Base-by-base conservation (phyloP, 768 basidiomycete genomes). In the Lactifluus pinguis region DNA sequence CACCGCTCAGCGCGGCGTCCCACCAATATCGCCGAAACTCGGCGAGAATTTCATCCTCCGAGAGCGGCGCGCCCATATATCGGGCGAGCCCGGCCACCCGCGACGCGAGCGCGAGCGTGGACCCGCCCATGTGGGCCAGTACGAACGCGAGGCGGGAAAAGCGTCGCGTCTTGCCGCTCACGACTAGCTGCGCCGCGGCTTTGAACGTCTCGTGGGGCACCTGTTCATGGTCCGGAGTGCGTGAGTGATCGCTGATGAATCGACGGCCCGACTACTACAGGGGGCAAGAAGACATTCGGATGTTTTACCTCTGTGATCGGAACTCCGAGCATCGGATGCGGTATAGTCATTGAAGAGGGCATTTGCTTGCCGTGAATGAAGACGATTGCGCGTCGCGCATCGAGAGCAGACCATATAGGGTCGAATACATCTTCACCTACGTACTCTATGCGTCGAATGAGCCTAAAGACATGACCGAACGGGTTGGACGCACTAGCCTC, bases 201-300 rank as follows among this genome's bases (percentile, higher is more conserved):
- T 89, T 89, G 76, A 83, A 89, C 0, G 88, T 91, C 71, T 90
- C 88, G 68, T 88, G 85, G 7, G 87, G 88, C 0, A 87, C 86
- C 87, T 89, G 57, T 57, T 47, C 21, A 11, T 42, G 4, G 8
- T 49, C 25, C 15, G 4, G 8, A 55, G 59, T 45, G 7, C 1
- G 30, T 42, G 44, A 10, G 32, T 48, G 52, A 25, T 61, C 64
- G 55, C 55, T 25, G 61, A 54, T 60, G 59, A 14, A 25, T 25
- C 25, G 25, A 25, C 25, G 25, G 25, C 25, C 25, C 25, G 25
- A 25, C 25, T 25, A 25, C n/a, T 25, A 25, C 25, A 25, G 2
- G 25, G 25, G 4, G 41, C 41, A 15, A 30, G 25, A 56, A 49
- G 52, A 29, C n/a, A 36, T 21, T 15, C 21, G 17, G 6, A 6